A percentile compares a stretch with the other conserved stretches of the same genome.
Conservation (phyloP, 1,284 basidiomycete genomes). For the Malassezia cuniculi region DNA sequence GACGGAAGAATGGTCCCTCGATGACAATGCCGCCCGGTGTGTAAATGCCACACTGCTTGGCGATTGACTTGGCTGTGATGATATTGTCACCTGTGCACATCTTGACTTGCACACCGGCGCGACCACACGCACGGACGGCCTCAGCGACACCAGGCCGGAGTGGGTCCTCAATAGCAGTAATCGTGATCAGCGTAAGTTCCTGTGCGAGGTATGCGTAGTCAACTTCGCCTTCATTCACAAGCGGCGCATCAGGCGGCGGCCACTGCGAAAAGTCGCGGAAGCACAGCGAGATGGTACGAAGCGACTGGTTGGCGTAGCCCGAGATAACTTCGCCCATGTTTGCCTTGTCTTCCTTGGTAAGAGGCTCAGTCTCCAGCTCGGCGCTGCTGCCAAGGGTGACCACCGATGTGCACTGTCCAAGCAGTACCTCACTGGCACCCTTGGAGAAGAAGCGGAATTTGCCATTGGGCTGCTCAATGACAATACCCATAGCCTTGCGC, state of each 20-base stretch:
- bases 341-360: background rate
- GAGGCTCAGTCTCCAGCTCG: background rate
- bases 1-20: constrained; percentile 69
- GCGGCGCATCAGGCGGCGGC: constrained; percentile 56
- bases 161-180: constrained; percentile 91
- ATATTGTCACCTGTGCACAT: constrained; percentile 99
- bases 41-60: constrained; percentile 87
- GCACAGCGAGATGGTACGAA: constrained; percentile 82
- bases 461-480: constrained; percentile 56
- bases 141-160: constrained; percentile 75
- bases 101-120: constrained; percentile 87
- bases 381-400: constrained; percentile 53
- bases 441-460: constrained; percentile 67
- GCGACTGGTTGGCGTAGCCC: constrained; percentile 88
- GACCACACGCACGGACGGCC: constrained; percentile 71
- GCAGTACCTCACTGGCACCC: constrained; percentile 81
- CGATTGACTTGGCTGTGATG: constrained; percentile 73
- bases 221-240: constrained; percentile 52
- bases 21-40: constrained; percentile 83
- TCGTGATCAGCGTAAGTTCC: constrained; percentile 70
- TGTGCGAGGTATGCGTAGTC: constrained; percentile 59
- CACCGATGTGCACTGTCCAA: constrained; percentile 1
- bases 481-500: constrained; percentile 90
- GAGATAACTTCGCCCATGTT: too few species aligned
- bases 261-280: constrained; percentile 74